Evolutionary conservation across 345 rosid genomes (phyloP).

Genomic region (Microcos paniculata): DNA sequence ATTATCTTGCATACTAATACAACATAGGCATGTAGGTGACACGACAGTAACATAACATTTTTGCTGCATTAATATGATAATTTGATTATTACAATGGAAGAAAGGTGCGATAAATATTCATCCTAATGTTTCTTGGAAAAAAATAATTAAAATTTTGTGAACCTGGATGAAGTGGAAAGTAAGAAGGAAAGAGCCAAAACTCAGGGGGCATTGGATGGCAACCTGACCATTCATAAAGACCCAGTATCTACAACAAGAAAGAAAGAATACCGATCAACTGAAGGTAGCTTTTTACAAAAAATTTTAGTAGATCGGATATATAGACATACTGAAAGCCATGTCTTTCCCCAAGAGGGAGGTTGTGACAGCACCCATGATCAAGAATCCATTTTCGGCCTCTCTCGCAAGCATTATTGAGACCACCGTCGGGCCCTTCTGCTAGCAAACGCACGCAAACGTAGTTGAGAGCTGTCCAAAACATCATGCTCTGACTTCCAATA

Average conservation of each 20-base stretch:
- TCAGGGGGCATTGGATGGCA: too few species aligned
- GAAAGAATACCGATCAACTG: background rate
- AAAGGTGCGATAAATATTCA: background rate
- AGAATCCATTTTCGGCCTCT: too few species aligned
- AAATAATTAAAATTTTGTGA: background rate
- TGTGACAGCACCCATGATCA: slow-evolving; percentile 3
- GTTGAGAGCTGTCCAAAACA: slow-evolving; percentile 46
- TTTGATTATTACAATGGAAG: background rate
- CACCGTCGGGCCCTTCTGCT: slow-evolving; percentile 40
- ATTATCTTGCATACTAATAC: slow-evolving; percentile 3
- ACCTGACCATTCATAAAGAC: too few species aligned
- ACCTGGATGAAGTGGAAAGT: slow-evolving; percentile 56
- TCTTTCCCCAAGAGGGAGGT: slow-evolving; percentile 9
- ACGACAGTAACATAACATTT: slow-evolving; percentile 50
- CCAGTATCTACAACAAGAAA: slow-evolving; percentile 12
- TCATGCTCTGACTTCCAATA: slow-evolving; percentile 49
- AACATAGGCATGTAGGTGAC: slow-evolving; percentile 11
- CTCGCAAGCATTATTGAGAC: slow-evolving; percentile 8
- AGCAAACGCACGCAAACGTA: slow-evolving; percentile 51
- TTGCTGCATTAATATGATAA: too few species aligned
- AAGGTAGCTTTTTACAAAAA: background rate
- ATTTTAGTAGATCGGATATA: too few species aligned
- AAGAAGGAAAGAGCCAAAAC: too few species aligned
- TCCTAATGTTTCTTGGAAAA: background rate
- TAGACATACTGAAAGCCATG: slow-evolving; percentile 17